A percentile compares a stretch with the other conserved stretches of the same genome.
phyloP scores from a whole-genome alignment of 1,284 basidiomycete genomes.

The Uromyces viciae-fabae region DNA sequence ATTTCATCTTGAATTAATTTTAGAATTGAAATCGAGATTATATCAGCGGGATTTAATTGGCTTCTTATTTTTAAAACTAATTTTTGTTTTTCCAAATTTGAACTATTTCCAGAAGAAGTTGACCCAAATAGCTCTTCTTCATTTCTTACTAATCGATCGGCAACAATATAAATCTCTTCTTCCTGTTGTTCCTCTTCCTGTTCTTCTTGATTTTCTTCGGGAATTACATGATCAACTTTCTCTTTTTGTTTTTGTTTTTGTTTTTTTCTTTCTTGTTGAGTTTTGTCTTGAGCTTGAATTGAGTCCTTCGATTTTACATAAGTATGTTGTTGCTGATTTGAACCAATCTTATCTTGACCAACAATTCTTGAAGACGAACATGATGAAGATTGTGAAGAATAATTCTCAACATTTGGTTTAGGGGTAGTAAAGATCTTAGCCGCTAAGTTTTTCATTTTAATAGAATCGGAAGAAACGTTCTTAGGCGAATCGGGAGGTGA shows the following conservation, averaged over 20 bases:
- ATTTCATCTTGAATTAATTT: conserved; percentile 44
- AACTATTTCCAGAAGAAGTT: background rate
- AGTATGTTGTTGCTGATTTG: too few relatives aligned
- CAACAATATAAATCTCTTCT: conserved; percentile 37
- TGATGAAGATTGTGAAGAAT: background rate
- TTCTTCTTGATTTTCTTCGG: background rate
- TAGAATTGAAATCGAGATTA: conserved; percentile 33
- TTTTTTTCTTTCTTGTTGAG: too few relatives aligned
- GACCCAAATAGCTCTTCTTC: background rate
- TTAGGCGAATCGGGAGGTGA: background rate
- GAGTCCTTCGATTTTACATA: too few relatives aligned
- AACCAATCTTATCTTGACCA: too few relatives aligned
- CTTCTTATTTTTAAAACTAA: conserved; percentile 31
- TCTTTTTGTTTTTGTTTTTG: too few relatives aligned
- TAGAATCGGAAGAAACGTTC: background rate
- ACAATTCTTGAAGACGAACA: too few relatives aligned
- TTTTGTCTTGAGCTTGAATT: too few relatives aligned
- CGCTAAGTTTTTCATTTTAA: conserved; percentile 8
- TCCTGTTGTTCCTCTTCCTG: background rate
- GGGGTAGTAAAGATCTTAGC: conserved; percentile 16
- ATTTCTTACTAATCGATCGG: conserved; percentile 27
- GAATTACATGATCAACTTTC: too few relatives aligned
- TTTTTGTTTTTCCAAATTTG: conserved; percentile 2
- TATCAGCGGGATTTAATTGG: conserved; percentile 41
- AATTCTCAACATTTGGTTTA: background rate